A percentile compares a stretch with the other conserved stretches of the same genome.
Evolutionary conservation across 768 basidiomycete genomes (phyloP).

Genomic region (Xerocomus potaroensis): DNA sequence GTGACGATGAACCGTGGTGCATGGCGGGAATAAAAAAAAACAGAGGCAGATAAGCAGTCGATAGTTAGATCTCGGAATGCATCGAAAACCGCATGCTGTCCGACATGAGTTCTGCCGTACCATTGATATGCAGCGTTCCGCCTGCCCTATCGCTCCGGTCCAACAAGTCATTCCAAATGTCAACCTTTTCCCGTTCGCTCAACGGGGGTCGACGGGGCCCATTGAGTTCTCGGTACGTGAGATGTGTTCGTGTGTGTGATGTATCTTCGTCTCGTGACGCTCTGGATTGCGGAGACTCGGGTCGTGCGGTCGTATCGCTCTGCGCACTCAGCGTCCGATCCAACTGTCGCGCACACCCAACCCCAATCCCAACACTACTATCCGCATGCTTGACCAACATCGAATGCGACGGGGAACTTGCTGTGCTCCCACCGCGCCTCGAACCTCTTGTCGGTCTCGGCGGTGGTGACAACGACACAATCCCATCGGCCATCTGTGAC

Average conservation of each 20-base stretch:
- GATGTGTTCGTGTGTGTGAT: slow-evolving; percentile 27
- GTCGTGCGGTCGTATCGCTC: slow-evolving; percentile 31
- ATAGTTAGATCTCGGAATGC: slow-evolving; percentile 14
- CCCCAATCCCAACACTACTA: too few relatives aligned
- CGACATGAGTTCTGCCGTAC: slow-evolving; percentile 37
- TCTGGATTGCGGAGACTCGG: slow-evolving; percentile 4
- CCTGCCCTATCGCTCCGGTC: slow-evolving; percentile 65
- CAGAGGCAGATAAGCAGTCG: neutral
- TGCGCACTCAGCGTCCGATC: slow-evolving; percentile 23
- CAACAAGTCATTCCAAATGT: slow-evolving; percentile 66
- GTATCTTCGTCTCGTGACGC: slow-evolving; percentile 9
- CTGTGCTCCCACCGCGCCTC: slow-evolving; percentile 12
- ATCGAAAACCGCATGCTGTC: slow-evolving; percentile 39
- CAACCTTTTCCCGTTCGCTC: slow-evolving; percentile 68
- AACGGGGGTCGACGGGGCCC: slow-evolving; percentile 35
- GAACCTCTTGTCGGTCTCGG: slow-evolving; percentile 17
- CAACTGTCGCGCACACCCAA: slow-evolving; percentile 9
- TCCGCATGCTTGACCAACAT: slow-evolving; percentile 4
- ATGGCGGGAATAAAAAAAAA: too few relatives aligned
- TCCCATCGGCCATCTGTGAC: slow-evolving; percentile 18
- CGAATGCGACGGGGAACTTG: slow-evolving; percentile 7
- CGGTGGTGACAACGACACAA: slow-evolving; percentile 26
- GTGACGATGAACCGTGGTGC: too few relatives aligned
- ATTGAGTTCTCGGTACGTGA: slow-evolving; percentile 50
- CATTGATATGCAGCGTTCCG: slow-evolving; percentile 60